Base-by-base conservation (phyloP, 2,329 filamentous ascomycete species). In the Paramyrothecium sp. region DNA sequence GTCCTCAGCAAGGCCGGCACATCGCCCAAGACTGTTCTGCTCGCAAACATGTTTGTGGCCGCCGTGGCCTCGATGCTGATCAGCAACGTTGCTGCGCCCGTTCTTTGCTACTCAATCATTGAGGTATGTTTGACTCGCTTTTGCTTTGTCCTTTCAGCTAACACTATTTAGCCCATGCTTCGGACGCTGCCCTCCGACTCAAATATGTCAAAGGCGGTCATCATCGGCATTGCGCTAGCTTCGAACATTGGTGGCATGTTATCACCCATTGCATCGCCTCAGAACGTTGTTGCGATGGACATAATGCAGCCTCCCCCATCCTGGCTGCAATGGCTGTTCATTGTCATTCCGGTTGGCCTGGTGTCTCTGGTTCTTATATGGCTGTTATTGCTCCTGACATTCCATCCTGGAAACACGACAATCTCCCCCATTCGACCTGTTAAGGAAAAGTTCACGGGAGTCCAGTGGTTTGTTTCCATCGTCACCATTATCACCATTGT, bases 61-160 rank as follows among this genome's bases (percentile, higher is more conserved):
- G 96, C 95, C 69, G 96, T 99, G 72, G 89, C 96, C 10, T 97
- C 92, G 66, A 99, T 99, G 95, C 92, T 96, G 81, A 98, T 99
- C 69, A 97, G 92, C 76, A 99, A 99, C 65, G 96, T 99, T 26
- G 95, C 95, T 1, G 94, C 96, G 2, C 95, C 95, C 0, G 95
- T 99, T 11, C 83, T 99, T 41, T 99, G 95, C 79, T 98, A 96
- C 74, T 96, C 92, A 20, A 97, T 99, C 67, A 96, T 99, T 59
- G 93, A 97, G 82, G 89, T 91, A 74, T 65, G 81, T 66, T 23
- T 4, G 19, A 13, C n/a, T 4, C 2, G 11, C 0, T 26, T n/a
- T 16, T 17, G n/a, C n/a, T 2, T n/a, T 38, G 13, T 44, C 4
- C 13, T 16, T 44, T 44, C 4, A 19, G 13, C 61, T 71, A 16